Conservation (phyloP, 1,284 basidiomycete genomes). For the Sanghuangporus weigelae region DNA sequence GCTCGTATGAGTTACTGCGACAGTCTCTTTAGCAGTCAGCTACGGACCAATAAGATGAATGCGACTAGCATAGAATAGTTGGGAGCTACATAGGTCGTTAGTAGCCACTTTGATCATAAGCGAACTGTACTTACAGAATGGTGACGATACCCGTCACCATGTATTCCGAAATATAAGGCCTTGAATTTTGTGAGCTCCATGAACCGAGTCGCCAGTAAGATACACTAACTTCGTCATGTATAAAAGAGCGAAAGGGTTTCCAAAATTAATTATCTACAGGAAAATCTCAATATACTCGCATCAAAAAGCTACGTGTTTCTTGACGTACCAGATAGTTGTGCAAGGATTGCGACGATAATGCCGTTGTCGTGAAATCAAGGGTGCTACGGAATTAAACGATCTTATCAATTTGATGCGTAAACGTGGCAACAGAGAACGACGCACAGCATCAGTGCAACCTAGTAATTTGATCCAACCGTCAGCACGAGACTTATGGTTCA, state of each 20-base stretch:
- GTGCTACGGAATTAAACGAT: background rate
- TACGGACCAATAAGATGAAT: conserved; percentile 9
- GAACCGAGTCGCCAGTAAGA: background rate
- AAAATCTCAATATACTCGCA: background rate
- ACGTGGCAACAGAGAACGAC: background rate
- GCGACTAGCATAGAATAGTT: conserved; percentile 15
- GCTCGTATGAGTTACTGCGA: too few species aligned
- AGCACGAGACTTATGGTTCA: background rate
- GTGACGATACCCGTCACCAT: conserved; percentile 4
- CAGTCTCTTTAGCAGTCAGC: too few species aligned
- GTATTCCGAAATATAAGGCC: conserved; percentile 15
- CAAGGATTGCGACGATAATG: conserved; percentile 9
- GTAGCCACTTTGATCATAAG: background rate
- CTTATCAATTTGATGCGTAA: background rate
- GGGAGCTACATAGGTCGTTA: conserved; percentile 5
- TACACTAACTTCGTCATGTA: conserved; percentile 12
- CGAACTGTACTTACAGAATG: background rate
- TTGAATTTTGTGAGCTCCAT: background rate
- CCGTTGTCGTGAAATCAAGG: conserved; percentile 9
- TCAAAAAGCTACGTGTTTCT: background rate
- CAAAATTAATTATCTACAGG: conserved; percentile 11
- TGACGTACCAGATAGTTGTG: conserved; percentile 10
- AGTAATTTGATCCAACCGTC: background rate
- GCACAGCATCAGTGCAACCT: conserved; percentile 16
- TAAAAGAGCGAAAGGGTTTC: conserved; percentile 13